Conservation (phyloP, 768 basidiomycete genomes). For the Leccinellum luteum region DNA sequence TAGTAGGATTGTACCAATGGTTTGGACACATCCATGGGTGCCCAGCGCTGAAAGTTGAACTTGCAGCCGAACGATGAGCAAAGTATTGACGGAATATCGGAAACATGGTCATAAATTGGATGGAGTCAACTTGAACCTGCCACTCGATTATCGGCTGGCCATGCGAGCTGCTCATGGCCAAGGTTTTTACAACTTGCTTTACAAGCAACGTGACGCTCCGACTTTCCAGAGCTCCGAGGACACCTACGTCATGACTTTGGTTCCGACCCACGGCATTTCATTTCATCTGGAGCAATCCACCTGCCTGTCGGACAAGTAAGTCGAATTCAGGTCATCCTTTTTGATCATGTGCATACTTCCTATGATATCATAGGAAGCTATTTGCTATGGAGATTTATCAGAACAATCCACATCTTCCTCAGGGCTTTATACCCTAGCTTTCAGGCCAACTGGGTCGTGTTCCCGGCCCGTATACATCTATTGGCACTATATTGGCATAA, state of each 20-base stretch:
- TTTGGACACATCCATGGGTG: not conserved
- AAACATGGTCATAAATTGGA: too few species aligned
- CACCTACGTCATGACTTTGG: conserved; percentile 3
- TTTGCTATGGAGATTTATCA: conserved; percentile 3
- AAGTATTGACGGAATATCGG: not conserved
- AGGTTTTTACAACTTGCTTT: not conserved
- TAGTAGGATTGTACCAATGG: not conserved
- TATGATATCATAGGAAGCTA: not conserved
- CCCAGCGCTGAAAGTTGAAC: not conserved
- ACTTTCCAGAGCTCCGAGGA: not conserved
- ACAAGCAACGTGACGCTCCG: not conserved
- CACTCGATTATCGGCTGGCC: not conserved
- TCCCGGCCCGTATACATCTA: too few species aligned
- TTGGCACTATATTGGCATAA: too few species aligned
- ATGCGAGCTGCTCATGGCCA: not conserved
- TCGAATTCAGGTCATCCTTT: conserved; percentile 1
- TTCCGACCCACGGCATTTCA: not conserved
- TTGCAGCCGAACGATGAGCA: not conserved
- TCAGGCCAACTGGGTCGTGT: not conserved
- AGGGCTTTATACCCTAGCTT: not conserved
- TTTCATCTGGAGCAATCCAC: not conserved
- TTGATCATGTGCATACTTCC: conserved; percentile 4
- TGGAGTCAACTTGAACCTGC: too few species aligned
- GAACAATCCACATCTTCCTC: not conserved
- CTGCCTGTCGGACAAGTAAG: conserved; percentile 4